A percentile compares a stretch with the other conserved stretches of the same genome.
phyloP scores from a whole-genome alignment of 1,139 yeast species.

The Blastobotrys indianensis region DNA sequence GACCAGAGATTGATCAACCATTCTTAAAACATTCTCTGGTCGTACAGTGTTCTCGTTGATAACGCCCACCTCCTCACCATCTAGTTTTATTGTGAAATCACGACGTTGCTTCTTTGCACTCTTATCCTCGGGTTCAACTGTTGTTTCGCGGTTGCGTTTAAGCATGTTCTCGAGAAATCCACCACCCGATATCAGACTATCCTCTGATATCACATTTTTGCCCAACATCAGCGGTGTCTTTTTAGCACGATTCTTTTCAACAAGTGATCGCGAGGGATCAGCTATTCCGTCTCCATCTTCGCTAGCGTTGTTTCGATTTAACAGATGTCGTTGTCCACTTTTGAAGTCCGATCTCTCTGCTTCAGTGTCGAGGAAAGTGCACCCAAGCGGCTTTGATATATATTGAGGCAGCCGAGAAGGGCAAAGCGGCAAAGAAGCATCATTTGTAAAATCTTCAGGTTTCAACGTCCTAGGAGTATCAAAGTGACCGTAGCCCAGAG shows the following conservation, averaged over 20 bases:
- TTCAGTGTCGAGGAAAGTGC: constrained; percentile 31
- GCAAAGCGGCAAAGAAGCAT: constrained; percentile 25
- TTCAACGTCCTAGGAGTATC: constrained; percentile 20
- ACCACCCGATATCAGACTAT: constrained; percentile 13
- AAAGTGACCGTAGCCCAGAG: constrained; percentile 27
- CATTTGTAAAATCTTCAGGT: constrained; percentile 26
- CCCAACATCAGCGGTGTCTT: constrained; percentile 21
- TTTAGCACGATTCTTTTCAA: constrained; percentile 10
- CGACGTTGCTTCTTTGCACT: constrained; percentile 21
- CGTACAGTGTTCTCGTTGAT: constrained; percentile 28
- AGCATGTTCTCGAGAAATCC: constrained; percentile 16
- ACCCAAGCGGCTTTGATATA: constrained; percentile 23
- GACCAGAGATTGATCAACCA: constrained; percentile 38
- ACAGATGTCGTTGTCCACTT: constrained; percentile 18
- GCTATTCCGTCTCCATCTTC: constrained; percentile 2
- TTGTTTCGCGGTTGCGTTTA: constrained; percentile 19
- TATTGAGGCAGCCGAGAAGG: constrained; percentile 23
- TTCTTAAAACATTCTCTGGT: constrained; percentile 36
- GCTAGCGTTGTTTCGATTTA: constrained; percentile 16
- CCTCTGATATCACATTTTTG: constrained; percentile 16
- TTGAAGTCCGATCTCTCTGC: constrained; percentile 22
- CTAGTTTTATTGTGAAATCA: constrained; percentile 22
- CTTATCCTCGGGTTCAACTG: constrained; percentile 20
- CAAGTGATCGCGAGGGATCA: constrained; percentile 19
- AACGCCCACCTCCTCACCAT: constrained; percentile 28